Evolutionary conservation across 2,329 filamentous ascomycete genomes (phyloP).

Genomic region (Epichloe festucae): DNA sequence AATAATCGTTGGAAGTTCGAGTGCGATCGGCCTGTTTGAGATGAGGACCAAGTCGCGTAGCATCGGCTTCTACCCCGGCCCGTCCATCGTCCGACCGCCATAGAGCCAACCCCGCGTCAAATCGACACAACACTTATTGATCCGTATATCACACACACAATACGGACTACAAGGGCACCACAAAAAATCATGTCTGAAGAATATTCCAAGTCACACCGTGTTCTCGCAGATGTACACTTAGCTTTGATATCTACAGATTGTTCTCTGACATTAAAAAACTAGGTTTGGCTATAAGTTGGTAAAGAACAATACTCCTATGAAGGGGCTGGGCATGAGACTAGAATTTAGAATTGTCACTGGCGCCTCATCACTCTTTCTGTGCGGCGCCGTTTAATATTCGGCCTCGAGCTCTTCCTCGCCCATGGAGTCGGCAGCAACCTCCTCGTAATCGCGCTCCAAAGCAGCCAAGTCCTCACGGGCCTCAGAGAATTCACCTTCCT

Average conservation of each 20-base stretch:
- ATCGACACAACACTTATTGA: background rate
- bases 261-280: slow-evolving; percentile 24
- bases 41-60: slow-evolving; percentile 13
- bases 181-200: background rate
- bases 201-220: background rate
- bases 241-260: slow-evolving; percentile 17
- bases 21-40: background rate
- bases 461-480: slow-evolving; percentile 97
- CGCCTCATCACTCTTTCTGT: slow-evolving; percentile 2
- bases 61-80: slow-evolving; percentile 15
- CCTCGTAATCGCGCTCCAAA: slow-evolving; percentile 96
- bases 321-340: slow-evolving; percentile 15
- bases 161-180: background rate
- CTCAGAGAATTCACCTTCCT: slow-evolving; percentile 99
- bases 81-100: slow-evolving; percentile 6
- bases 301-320: slow-evolving; percentile 26
- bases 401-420: slow-evolving; percentile 78
- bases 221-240: background rate
- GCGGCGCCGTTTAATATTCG: slow-evolving; percentile 59
- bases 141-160: background rate
- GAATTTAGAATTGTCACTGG: slow-evolving; percentile 9
- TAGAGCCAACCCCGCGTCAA: background rate
- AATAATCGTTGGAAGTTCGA: background rate
- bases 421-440: slow-evolving; percentile 89
- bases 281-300: slow-evolving; percentile 22